A percentile compares a stretch with the other conserved stretches of the same genome.
These are phyloP conservation scores for Phialophora expanda DNA, from an alignment of 2,329 filamentous ascomycete species.

Conservation along the genomic window DNA sequence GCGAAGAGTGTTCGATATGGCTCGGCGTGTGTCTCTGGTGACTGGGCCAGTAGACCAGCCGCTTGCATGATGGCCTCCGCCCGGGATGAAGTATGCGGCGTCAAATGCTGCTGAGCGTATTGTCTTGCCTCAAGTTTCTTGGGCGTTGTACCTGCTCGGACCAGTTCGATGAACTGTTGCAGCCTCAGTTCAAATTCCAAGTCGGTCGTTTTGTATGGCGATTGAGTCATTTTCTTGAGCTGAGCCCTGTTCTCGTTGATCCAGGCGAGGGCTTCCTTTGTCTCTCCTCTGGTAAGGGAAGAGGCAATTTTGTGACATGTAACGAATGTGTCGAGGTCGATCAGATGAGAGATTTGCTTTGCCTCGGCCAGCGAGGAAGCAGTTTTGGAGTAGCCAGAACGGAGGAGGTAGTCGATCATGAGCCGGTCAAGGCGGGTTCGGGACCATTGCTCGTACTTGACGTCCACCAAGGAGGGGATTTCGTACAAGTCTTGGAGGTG, in stretches of 20 bases:
- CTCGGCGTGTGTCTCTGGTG: conserved; percentile 63
- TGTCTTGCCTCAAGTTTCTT: conserved; percentile 77
- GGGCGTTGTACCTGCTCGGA: conserved; percentile 67
- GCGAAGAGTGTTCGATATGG: conserved; percentile 75
- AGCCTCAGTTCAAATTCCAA: conserved; percentile 91
- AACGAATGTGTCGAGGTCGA: conserved; percentile 87
- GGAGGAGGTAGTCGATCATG: conserved; percentile 88
- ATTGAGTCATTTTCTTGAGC: conserved; percentile 73
- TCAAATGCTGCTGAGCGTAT: conserved; percentile 82
- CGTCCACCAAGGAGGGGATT: conserved; percentile 82
- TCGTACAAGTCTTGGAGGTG: conserved; percentile 82
- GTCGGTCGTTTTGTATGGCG: conserved; percentile 50
- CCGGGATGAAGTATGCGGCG: conserved; percentile 71
- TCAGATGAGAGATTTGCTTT: conserved; percentile 77
- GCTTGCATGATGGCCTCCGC: conserved; percentile 72
- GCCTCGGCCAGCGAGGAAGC: conserved; percentile 76
- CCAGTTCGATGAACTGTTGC: conserved; percentile 93
- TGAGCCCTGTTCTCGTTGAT: conserved; percentile 93
- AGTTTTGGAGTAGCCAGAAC: conserved; percentile 79
- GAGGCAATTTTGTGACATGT: conserved; percentile 78
- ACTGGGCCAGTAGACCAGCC: conserved; percentile 79
- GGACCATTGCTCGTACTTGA: conserved; percentile 92
- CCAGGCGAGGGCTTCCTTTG: conserved; percentile 83
- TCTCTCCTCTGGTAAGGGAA: conserved; percentile 71
- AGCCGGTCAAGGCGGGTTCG: conserved; percentile 79